Base-by-base conservation (phyloP, 495 filamentous ascomycete species). In the Beverwykella pulmonaria region DNA sequence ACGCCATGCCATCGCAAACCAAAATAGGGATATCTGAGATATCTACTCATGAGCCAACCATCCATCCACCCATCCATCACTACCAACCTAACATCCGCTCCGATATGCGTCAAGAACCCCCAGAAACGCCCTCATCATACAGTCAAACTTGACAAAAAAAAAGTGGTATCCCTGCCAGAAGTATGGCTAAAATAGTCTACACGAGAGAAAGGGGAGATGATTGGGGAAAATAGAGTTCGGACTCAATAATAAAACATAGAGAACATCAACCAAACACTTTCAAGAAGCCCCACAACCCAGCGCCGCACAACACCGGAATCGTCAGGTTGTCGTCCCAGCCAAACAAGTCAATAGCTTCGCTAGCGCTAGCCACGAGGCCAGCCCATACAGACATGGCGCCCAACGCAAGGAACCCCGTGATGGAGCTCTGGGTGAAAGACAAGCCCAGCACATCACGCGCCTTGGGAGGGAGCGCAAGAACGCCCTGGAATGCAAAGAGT, bases 301-400 rank as follows among this genome's bases (percentile, higher is more conserved):
- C 74, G 15, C 92, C 92, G 74, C 91, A 96, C 54, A 98, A 78
- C 41, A 96, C 86, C 14, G 94, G 94, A 76, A 98, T 98, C 36
- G 93, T 96, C 63, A 98, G 80, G 78, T 98, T 98, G 79, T 98
- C 94, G 74, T 98, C 94, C 90, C 90, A 91, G 27, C 91, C 88
- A 74, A 90, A 97, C 0, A 96, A 69, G 79, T 98, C 92, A 58
- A 96, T 82, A 29, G 93, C 92, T 78, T 98, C 94, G 74, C 92
- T 96, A 32, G 87, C 86, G 54, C 90, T 88, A 14, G 91, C 95
- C 59, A 93, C 87, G 34, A 97, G 72, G 8, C 94, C 94, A 17
- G 93, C 92, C 77, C 92, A 89, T 23, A 96, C 67, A 74, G 91
- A 92, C 87, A 97, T 87, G 39, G 91, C 80, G 1, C 87, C 90